Evolutionary conservation across 805 yeast species (phyloP).

Genomic region (Candida sphagnicola): DNA sequence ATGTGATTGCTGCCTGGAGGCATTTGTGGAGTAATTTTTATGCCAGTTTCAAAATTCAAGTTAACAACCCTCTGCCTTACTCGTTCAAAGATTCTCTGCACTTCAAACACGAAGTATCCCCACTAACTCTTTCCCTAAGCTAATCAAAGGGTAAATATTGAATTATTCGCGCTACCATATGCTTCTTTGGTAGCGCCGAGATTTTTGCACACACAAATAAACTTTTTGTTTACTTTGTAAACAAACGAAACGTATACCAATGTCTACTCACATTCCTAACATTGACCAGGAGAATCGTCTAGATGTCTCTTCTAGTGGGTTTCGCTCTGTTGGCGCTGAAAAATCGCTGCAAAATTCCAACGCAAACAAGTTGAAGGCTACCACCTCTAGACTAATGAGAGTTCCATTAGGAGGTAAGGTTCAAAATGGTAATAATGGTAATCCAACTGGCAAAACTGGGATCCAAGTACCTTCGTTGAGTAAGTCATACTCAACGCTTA

Average conservation of each 20-base stretch:
- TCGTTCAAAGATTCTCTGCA: too few species aligned
- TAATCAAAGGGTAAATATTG: too few species aligned
- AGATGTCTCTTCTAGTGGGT: neutral
- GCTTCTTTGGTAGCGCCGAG: too few species aligned
- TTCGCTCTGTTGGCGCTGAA: neutral
- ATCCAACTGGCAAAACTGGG: conserved; percentile 9
- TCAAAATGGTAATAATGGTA: conserved; percentile 27
- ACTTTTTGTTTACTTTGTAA: too few species aligned
- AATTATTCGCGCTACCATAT: too few species aligned
- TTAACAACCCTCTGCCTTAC: too few species aligned
- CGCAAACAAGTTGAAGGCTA: neutral
- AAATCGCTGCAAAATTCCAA: neutral
- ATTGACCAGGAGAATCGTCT: conserved; percentile 1
- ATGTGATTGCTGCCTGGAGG: too few species aligned
- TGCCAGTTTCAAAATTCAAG: too few species aligned
- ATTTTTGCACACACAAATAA: neutral
- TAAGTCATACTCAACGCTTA: conserved; percentile 5
- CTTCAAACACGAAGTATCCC: too few species aligned
- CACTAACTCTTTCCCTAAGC: too few species aligned
- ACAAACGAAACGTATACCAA: too few species aligned
- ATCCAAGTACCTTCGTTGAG: conserved; percentile 1
- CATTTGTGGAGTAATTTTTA: too few species aligned
- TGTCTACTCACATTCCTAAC: neutral
- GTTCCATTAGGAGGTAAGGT: conserved; percentile 40
- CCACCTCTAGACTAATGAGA: conserved; percentile 11